These are phyloP conservation scores for Camelina sativa DNA, from an alignment of 345 rosid species.

Conservation along the genomic window DNA sequence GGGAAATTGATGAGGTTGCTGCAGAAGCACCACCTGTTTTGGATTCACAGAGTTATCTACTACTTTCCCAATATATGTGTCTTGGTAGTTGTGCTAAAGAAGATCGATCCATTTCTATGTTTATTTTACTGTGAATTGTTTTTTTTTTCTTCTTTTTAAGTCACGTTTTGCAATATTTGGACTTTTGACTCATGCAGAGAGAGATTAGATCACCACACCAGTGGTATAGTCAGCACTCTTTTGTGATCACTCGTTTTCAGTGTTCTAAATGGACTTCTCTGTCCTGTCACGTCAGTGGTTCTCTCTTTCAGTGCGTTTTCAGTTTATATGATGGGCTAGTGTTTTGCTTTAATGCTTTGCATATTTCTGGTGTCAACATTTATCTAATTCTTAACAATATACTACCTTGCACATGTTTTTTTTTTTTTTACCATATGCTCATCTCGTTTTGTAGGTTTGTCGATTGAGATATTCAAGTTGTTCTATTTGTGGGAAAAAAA, in stretches of 20 bases:
- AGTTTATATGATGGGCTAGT: constrained; percentile 1
- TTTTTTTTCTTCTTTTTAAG: too few species aligned
- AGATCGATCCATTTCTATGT: background rate
- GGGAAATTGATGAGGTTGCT: constrained; percentile 71
- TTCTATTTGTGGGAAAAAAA: constrained; percentile 72
- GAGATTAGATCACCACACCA: constrained; percentile 91
- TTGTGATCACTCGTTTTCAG: constrained; percentile 93
- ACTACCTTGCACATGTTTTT: constrained; percentile 9
- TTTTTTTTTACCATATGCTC: background rate
- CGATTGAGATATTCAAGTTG: constrained; percentile 74
- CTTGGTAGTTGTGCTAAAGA: constrained; percentile 59
- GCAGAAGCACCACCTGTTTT: constrained; percentile 52
- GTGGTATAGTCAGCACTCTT: constrained; percentile 82
- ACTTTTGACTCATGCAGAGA: too few species aligned
- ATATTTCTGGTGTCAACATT: constrained; percentile 7
- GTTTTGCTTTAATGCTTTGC: constrained; percentile 12
- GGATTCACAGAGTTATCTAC: constrained; percentile 87
- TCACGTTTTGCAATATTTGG: too few species aligned
- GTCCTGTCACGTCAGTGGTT: constrained; percentile 78
- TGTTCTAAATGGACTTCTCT: constrained; percentile 92
- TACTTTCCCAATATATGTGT: constrained; percentile 73
- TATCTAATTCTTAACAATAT: background rate
- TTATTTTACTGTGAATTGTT: background rate
- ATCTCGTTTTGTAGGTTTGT: constrained; percentile 64
- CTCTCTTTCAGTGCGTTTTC: constrained; percentile 3